A percentile compares a stretch with the other conserved stretches of the same genome.
Evolutionary conservation across 331 rosid genomes (phyloP).

Genomic region (Spiraea crenata): DNA sequence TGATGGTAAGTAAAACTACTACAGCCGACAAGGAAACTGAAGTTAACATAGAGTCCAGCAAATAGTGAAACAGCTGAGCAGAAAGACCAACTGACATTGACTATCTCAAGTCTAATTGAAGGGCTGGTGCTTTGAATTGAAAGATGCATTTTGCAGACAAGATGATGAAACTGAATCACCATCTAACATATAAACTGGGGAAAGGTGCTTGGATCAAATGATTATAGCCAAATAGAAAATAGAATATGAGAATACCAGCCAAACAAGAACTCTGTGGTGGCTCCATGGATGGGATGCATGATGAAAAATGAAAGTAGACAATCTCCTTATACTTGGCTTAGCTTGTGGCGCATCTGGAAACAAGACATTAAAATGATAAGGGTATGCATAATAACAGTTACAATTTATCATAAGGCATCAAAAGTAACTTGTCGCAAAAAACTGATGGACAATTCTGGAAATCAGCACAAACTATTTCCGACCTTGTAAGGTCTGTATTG

Average conservation of each 20-base stretch:
- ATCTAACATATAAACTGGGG: not conserved
- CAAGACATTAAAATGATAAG: not conserved
- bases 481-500: constrained; percentile 58
- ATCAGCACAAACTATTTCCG: not conserved
- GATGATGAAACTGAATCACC: not conserved
- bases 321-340: constrained; percentile 46
- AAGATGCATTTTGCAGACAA: not conserved
- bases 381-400: not conserved
- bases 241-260: constrained; percentile 67
- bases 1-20: not conserved
- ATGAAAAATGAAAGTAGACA: constrained; percentile 64
- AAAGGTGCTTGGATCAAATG: not conserved
- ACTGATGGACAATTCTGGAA: constrained; percentile 3
- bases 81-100: not conserved
- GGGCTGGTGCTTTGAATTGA: not conserved
- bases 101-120: not conserved
- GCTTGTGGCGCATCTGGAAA: constrained; percentile 45
- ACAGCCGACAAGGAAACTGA: constrained; percentile 1
- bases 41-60: not conserved
- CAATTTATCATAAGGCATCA: constrained; percentile 3
- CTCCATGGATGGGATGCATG: constrained; percentile 91
- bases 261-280: constrained; percentile 63
- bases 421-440: constrained; percentile 4
- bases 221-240: not conserved
- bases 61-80: not conserved